Evolutionary conservation across 331 rosid genomes (phyloP), one percentile per base, ranked within the genome.

Genomic region (Quercus tomentella): DNA sequence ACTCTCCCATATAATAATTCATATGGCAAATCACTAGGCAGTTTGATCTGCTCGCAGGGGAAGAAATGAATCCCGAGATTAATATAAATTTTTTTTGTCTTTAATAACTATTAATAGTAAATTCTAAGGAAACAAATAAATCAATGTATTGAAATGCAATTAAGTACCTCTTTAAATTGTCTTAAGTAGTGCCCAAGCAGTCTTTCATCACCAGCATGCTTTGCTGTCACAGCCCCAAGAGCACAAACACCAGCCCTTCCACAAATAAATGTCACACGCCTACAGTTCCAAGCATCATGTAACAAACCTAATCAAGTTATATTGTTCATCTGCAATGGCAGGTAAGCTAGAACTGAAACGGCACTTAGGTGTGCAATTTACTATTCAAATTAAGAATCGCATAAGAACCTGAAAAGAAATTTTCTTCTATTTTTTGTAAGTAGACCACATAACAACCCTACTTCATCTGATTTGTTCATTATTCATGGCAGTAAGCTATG

Each of bases 201-300:
- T 66, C 76, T 84, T 80, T 75, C 83, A 82, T 94, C 90, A 73
- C 93, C 92, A 20, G 79, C 60, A 71, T 83, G 88, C 92, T 89
- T 94, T 52, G 97, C 95, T 60, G 85, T 81, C 77, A 89, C 91
- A 76, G 97, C 93, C 84, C 97, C 97, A 76, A 91, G 88, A 70
- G 93, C 95, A 86, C 90, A 91, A 77, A 92, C 86, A 23, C 93
- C 97, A 72, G 95, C 97, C 75, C 86, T 83, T 56, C 98, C 95
- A 51, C 95, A 89, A 26, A 92, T 82, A 81, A 94, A 92, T 17
- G 97, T 82, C 85, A 89, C 90, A 33, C 65, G 89, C 81, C 98
- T 94, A 85, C 89, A 81, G 76, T 62, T 70, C 56, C 74, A 79
- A 60, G 25, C 62, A 83, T 71, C 76, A 31, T 3, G 43, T 71